Evolutionary conservation across 129 eudicot species (phyloP).

Genomic region (Escallonia herrerae): DNA sequence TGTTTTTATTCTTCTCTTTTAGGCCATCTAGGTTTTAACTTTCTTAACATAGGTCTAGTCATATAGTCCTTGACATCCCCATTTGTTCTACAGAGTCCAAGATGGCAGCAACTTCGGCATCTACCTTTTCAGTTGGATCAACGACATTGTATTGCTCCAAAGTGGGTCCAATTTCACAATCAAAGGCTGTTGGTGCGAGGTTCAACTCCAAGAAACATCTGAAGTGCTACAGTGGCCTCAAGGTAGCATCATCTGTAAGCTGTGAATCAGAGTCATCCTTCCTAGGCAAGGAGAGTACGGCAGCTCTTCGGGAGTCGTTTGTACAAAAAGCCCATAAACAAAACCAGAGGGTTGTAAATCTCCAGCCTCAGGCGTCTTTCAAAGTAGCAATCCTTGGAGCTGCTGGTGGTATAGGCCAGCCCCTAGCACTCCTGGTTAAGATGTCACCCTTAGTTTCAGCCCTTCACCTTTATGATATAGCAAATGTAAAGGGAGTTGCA

Average conservation of each 20-base stretch:
- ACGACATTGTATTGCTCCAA: slow-evolving; percentile 37
- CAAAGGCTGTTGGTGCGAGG: slow-evolving; percentile 24
- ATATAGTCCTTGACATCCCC: neutral
- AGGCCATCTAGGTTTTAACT: neutral
- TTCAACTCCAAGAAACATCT: slow-evolving; percentile 29
- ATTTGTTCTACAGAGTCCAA: slow-evolving; percentile 27
- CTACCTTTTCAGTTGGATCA: slow-evolving; percentile 45
- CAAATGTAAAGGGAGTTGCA: slow-evolving; percentile 80
- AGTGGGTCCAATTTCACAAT: slow-evolving; percentile 25
- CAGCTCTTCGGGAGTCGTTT: slow-evolving; percentile 32
- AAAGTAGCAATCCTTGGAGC: slow-evolving; percentile 90
- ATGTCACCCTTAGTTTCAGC: slow-evolving; percentile 81
- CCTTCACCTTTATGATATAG: slow-evolving; percentile 69
- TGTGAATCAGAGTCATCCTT: slow-evolving; percentile 34
- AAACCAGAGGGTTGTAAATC: slow-evolving; percentile 22
- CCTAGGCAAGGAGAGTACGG: slow-evolving; percentile 34
- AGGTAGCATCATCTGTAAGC: slow-evolving; percentile 32
- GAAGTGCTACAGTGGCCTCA: slow-evolving; percentile 49
- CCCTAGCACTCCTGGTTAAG: slow-evolving; percentile 69
- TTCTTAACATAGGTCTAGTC: neutral
- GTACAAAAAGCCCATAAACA: slow-evolving; percentile 21
- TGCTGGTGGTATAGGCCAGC: slow-evolving; percentile 84
- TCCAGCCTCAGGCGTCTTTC: slow-evolving; percentile 61
- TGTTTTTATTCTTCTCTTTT: neutral
- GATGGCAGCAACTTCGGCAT: slow-evolving; percentile 71